Base-by-base conservation (phyloP, 2,329 filamentous ascomycete genomes). In the Xylaria sp. region DNA sequence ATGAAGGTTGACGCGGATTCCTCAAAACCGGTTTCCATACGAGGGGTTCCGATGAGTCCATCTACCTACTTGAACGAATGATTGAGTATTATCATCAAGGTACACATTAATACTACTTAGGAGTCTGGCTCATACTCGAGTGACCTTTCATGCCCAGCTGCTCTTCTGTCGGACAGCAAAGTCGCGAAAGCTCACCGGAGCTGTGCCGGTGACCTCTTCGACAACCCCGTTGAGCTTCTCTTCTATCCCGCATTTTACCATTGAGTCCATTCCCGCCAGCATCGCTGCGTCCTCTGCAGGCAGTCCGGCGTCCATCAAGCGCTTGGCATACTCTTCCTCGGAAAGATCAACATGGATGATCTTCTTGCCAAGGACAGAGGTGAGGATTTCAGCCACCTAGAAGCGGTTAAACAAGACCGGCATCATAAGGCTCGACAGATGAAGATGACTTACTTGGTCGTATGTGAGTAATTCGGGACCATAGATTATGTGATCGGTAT, bases 321-420 rank as follows among this genome's bases (percentile, higher is more conserved):
- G 34, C 1, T 66, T 50, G 34, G 64, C 62, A 13, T 63, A 58
- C 16, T 58, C 54, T 1, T 53, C 52, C 58, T 65, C 63, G 51
- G 64, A 61, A 2, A 59, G 63, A 59, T 67, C 65, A 5, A 65
- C 66, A 57, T 67, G 66, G 51, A 65, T 63, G 46, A 68, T 64
- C 59, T 63, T 62, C 54, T 63, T 63, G 3, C 62, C 65, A 9
- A 68, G 62, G 30, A 65, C 62, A 46, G 61, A 59, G 23, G 65
- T 59, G n/a, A 68, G 60, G 2, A 34, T 65, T 57, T 66, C 63
- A 51, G 66, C 66, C 50, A 68, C 55, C 66, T 68, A 23, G 49
- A 42, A 42, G 44, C 18, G 46, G 57, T 11, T 19, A 44, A 42
- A 42, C 44, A 48, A 51, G 23, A 11, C 13, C 23, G 23, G 23